Percentiles rank a stretch among this genome's conserved stretches.
These are phyloP conservation scores for Hansenula anomala DNA, from an alignment of 1,139 yeast genomes.

Conservation along the genomic window DNA sequence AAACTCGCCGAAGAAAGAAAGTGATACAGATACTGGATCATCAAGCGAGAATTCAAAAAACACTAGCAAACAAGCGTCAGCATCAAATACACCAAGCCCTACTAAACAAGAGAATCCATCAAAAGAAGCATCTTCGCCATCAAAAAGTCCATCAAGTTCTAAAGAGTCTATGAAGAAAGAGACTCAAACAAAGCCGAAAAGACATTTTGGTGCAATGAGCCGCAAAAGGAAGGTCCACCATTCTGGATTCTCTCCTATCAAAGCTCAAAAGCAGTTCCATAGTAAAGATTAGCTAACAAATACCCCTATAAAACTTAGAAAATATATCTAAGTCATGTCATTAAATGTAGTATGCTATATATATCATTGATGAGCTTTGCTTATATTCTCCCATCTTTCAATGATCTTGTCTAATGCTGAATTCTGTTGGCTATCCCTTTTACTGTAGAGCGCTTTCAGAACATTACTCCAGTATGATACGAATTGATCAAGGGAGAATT, in stretches of 20 bases:
- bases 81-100: neutral
- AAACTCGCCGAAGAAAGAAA: neutral
- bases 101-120: no score
- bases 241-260: conserved; percentile 17
- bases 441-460: conserved; percentile 37
- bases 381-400: conserved; percentile 34
- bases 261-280: conserved; percentile 17
- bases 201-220: conserved; percentile 16
- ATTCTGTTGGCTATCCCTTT: conserved; percentile 35
- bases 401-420: conserved; percentile 34
- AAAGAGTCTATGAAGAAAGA: conserved; percentile 7
- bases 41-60: no score
- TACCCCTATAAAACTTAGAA: no score
- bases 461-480: conserved; percentile 47
- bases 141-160: no score
- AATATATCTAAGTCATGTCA: no score
- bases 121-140: conserved; percentile 9
- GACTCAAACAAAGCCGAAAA: conserved; percentile 5
- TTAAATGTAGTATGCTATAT: neutral
- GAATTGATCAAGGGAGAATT: conserved; percentile 34
- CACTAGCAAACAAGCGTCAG: no score
- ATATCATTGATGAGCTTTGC: neutral
- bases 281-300: conserved; percentile 9
- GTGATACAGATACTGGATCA: neutral
- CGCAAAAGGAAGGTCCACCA: conserved; percentile 17